Evolutionary conservation across 1,284 basidiomycete genomes (phyloP).

Genomic region (Fomitopsis betulina): DNA sequence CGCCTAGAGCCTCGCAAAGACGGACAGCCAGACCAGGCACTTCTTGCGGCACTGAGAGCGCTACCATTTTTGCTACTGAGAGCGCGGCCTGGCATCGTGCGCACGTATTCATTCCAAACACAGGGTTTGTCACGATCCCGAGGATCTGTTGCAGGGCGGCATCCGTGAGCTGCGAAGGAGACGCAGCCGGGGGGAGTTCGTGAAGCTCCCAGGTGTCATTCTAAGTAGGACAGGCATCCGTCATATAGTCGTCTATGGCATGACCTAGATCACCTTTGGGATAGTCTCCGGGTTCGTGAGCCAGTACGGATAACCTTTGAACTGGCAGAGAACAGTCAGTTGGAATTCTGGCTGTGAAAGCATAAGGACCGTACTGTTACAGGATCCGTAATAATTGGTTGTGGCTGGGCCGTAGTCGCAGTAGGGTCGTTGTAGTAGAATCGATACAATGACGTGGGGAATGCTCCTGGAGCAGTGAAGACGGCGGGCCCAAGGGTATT

Average conservation of each 20-base stretch:
- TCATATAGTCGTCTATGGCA: neutral
- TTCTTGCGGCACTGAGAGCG: constrained; percentile 55
- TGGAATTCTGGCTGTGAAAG: neutral
- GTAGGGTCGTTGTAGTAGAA: constrained; percentile 71
- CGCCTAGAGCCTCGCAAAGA: constrained; percentile 57
- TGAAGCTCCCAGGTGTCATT: constrained; percentile 61
- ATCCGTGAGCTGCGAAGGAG: constrained; percentile 38
- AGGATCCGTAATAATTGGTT: constrained; percentile 68
- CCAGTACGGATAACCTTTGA: constrained; percentile 48
- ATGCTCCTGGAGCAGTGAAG: constrained; percentile 56
- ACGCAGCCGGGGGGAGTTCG: constrained; percentile 53
- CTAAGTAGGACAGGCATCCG: constrained; percentile 13
- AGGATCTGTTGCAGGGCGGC: constrained; percentile 52
- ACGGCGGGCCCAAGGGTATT: constrained; percentile 32
- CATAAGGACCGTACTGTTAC: constrained; percentile 40
- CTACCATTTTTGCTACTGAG: constrained; percentile 62
- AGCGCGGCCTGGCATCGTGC: constrained; percentile 59
- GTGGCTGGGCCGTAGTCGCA: constrained; percentile 60
- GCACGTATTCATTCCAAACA: constrained; percentile 50
- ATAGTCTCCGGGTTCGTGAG: constrained; percentile 59
- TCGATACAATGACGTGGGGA: constrained; percentile 59
- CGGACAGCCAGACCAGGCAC: constrained; percentile 54
- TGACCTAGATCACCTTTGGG: constrained; percentile 32
- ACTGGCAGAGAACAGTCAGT: constrained; percentile 29
- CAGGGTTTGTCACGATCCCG: constrained; percentile 45